Percentiles rank a stretch among this genome's conserved stretches.
Conservation (phyloP, 2,329 filamentous ascomycete species). For the Nothopassalora personata region DNA sequence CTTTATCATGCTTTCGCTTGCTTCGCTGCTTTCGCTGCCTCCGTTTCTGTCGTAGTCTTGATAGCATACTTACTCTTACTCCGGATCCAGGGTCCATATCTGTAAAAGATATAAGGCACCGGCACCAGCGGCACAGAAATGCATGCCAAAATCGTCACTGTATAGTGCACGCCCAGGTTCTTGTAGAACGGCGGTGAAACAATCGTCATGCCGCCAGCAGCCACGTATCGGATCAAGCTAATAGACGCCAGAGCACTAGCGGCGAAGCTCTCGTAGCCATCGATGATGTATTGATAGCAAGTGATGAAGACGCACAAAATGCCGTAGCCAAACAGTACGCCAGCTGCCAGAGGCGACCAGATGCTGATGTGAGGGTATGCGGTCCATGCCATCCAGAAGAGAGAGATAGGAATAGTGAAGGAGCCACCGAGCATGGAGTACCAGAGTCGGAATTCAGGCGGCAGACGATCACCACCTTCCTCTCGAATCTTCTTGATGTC, state of each 20-base stretch:
- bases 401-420: constrained; percentile 45
- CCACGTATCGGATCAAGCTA: constrained; percentile 38
- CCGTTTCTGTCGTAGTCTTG: constrained; percentile 20
- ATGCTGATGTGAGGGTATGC: constrained; percentile 40
- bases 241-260: constrained; percentile 44
- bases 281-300: constrained; percentile 55
- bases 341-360: constrained; percentile 49
- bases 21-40: neutral
- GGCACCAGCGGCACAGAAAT: constrained; percentile 13
- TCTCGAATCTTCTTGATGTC: constrained; percentile 40
- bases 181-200: constrained; percentile 31
- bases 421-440: constrained; percentile 47
- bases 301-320: constrained; percentile 48
- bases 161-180: constrained; percentile 17
- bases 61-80: constrained; percentile 26
- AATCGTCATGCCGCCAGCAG: constrained; percentile 38
- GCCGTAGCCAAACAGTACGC: constrained; percentile 50
- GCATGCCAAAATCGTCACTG: constrained; percentile 16
- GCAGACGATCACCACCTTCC: constrained; percentile 36
- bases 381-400: constrained; percentile 59
- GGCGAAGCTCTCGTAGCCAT: constrained; percentile 51
- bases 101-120: constrained; percentile 16
- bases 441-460: constrained; percentile 52
- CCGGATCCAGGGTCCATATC: constrained; percentile 24
- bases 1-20: neutral